These are phyloP conservation scores for Nissolia schottii DNA, from an alignment of 306 rosid genomes.

Conservation along the genomic window DNA sequence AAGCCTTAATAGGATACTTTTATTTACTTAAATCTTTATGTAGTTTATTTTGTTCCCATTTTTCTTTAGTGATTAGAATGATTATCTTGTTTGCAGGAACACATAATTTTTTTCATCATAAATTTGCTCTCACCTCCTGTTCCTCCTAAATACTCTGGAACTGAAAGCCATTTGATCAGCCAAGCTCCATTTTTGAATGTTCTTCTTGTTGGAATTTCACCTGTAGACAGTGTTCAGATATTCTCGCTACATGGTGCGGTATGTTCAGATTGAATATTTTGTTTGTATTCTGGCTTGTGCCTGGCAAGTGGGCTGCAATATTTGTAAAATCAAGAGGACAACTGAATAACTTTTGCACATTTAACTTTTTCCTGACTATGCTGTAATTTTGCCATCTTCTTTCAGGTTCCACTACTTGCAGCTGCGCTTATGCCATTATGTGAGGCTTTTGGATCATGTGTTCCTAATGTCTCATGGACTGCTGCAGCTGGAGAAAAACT, in stretches of 20 bases:
- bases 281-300: neutral
- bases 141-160: constrained; percentile 57
- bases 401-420: constrained; percentile 88
- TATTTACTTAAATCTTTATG: neutral
- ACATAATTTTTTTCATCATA: constrained; percentile 66
- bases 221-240: constrained; percentile 89
- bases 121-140: constrained; percentile 73
- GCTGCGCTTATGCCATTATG: constrained; percentile 94
- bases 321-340: neutral
- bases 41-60: neutral
- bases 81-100: constrained; percentile 62
- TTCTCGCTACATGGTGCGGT: constrained; percentile 93
- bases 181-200: constrained; percentile 80
- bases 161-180: constrained; percentile 69
- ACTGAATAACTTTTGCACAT: neutral
- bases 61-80: constrained; percentile 6
- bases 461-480: constrained; percentile 71
- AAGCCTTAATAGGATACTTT: neutral
- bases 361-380: constrained; percentile 10
- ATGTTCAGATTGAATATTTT: constrained; percentile 26
- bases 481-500: constrained; percentile 68
- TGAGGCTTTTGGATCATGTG: constrained; percentile 90
- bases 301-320: neutral
- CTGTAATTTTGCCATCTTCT: constrained; percentile 21
- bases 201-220: constrained; percentile 79